Evolutionary conservation across 2,329 filamentous ascomycete species (phyloP), one percentile per base, ranked within the genome.

Genomic region (Cordyceps militaris): DNA sequence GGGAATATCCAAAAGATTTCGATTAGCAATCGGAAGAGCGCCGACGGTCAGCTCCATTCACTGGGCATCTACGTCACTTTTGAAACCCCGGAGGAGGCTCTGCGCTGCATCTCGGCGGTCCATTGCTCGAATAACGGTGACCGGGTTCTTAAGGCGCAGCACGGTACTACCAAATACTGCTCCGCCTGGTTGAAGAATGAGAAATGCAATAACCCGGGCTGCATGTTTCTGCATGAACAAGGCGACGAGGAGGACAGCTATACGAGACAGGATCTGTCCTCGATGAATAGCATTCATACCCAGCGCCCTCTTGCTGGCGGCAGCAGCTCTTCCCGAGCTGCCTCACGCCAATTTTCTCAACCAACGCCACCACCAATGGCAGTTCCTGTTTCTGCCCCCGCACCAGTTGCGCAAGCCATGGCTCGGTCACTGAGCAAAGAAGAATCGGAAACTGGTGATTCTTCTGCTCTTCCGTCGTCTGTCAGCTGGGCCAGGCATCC

Each of bases 21-120:
- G 56, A 96, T 99, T 63, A 97, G 92, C 78, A 97, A 96, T 71
- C 85, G 91, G 42, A 96, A 96, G 72, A 90, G 81, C 60, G 81
- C 83, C 32, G 83, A 86, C 66, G 82, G 82, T 30, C 81, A 93
- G 61, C 89, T 91, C 63, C 89, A 94, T 66, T 95, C 92, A 0
- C 87, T 99, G 5, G 94, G 94, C 48, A 93, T 99, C 52, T 99
- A 99, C 68, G 94, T 99, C n/a, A 99, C 94, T 0, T 99, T 97
- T 70, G 88, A 94, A 64, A 87, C 84, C 62, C 96, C 96, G 69
- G 85, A 91, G 63, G 94, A 97, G 73, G 94, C 94, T 16, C 87
- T 87, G 42, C 85, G 83, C 38, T 99, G 94, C 71, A 99, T 99
- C 62, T 82, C 86, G 57, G 91, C 91, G 38, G 94, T 99, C 5